Evolutionary conservation across 2,329 filamentous ascomycete genomes (phyloP), one percentile per base, ranked within the genome.

Genomic region (Ophiosphaerella herpotricha): DNA sequence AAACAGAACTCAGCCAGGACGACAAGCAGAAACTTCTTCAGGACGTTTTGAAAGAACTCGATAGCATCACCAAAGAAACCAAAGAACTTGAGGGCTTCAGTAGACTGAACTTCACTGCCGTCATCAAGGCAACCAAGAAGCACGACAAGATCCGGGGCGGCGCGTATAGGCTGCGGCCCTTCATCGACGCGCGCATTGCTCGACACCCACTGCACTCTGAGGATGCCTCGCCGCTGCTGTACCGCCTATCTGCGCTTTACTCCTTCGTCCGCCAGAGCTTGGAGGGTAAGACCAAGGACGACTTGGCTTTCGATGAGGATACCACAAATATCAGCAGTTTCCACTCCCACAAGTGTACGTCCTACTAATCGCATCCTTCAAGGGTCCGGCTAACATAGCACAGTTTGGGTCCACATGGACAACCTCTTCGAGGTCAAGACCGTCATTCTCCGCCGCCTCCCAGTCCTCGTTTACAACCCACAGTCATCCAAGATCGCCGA

Each of bases 71-170:
- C 31, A 90, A 90, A 71, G 91, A 97, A 75, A 87, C 95, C 67
- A 93, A 88, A 72, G 90, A 96, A 78, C 82, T 99, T 61, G 94
- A 96, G 76, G 94, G 90, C 74, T 99, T 94, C 77, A 94, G 91
- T 74, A 89, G 88, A 58, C 87, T 97, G 78, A 99, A 99, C 78
- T 99, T 97, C 75, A 96, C 94, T 5, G 94, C 91, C 40, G 96
- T 97, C 75, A 83, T 97, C 70, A 99, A 99, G 81, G 96, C 96
- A 40, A 91, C 91, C 48, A 99, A 99, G 85, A 99, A 99, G 78
- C 94, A 99, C 76, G 94, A 99, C 75, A 89, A 94, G 60, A 95
- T 93, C 77, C 84, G 93, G 60, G 92, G 92, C 48, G 82, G 86
- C 59, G 83, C 86, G 45, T 97, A 97, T 79, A 90, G 88, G 72